phyloP scores from a whole-genome alignment of 306 rosid genomes.

The Glycyrrhiza uralensis region DNA sequence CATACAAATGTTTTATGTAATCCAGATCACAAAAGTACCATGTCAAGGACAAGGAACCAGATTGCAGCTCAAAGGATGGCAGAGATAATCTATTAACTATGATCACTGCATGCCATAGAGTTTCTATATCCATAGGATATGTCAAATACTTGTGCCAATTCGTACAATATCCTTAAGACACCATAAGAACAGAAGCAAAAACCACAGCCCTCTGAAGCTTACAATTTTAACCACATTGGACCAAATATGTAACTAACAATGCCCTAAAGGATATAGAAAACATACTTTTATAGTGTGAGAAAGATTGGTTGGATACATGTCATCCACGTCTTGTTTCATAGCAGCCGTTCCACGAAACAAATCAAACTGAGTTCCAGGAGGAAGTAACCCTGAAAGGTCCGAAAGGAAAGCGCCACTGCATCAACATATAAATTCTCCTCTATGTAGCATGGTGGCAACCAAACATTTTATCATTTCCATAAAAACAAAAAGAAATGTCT shows the following conservation, averaged over 20 bases:
- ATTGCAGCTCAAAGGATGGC: background rate
- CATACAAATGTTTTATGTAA: background rate
- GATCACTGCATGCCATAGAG: background rate
- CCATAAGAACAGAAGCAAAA: background rate
- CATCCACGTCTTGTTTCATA: conserved; percentile 99
- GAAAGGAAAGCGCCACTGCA: conserved; percentile 19
- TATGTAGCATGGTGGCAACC: background rate
- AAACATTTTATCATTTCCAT: conserved; percentile 8
- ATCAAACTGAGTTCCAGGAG: conserved; percentile 98
- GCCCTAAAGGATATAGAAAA: conserved; percentile 11
- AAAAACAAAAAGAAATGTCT: background rate
- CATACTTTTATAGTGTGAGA: conserved; percentile 92
- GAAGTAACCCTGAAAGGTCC: conserved; percentile 80
- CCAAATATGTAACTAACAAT: background rate
- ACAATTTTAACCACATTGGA: background rate
- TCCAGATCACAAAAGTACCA: background rate
- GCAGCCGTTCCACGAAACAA: conserved; percentile 98
- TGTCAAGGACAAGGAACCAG: background rate
- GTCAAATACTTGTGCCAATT: background rate
- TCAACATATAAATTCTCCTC: conserved; percentile 22
- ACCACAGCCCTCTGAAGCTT: background rate
- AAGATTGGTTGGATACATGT: conserved; percentile 83
- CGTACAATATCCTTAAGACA: background rate
- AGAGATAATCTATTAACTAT: background rate
- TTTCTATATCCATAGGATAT: background rate